Evolutionary conservation across 352 stramenopile genomes (phyloP), one percentile per base, ranked within the genome.

Genomic region (Ophiocytium majus): DNA sequence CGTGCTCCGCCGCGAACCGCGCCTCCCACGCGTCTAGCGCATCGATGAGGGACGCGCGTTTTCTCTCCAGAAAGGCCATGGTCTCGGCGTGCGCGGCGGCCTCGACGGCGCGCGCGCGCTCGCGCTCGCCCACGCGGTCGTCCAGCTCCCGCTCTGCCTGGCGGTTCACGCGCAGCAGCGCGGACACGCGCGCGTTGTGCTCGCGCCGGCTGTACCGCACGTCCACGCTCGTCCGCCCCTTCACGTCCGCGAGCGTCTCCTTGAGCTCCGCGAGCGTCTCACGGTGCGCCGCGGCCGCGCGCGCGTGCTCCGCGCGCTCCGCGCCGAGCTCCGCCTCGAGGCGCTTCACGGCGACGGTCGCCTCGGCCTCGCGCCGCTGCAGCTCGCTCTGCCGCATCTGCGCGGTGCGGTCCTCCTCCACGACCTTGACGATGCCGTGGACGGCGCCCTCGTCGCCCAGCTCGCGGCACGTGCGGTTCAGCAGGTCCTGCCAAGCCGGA

Each of bases 301-400:
- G 79, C 36, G 83, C 35, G 57, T 87, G 83, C 14, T 87, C 83
- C 23, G 79, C 74, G 49, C 83, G 63, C 64, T 87, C 83, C 28
- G 79, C 63, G 63, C 71, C 74, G 10, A 97, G 89, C 79, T 97
- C 93, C 10, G 90, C 87, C 1, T 93, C 94, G 5, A 97, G 90
- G 10, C 92, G 91, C 85, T 95, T 95, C 50, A 96, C 94, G 82
- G 95, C 92, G 10, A 95, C 93, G 0, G 94, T 92, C 0, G 93
- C 92, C 64, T 95, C 92, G 66, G 92, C 91, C 86, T 97, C 93
- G 80, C 95, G 93, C 81, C 93, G 92, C 57, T 96, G 87, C 57
- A 96, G 93, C 80, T 95, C 91, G 28, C 92, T 91, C 5, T 93
- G 91, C 35, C 83, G 80, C 32, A 88, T 87, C 63, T 92, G 88